Evolutionary conservation across 257 asterid genomes (phyloP).

Genomic region (Nicotiana attenuata): DNA sequence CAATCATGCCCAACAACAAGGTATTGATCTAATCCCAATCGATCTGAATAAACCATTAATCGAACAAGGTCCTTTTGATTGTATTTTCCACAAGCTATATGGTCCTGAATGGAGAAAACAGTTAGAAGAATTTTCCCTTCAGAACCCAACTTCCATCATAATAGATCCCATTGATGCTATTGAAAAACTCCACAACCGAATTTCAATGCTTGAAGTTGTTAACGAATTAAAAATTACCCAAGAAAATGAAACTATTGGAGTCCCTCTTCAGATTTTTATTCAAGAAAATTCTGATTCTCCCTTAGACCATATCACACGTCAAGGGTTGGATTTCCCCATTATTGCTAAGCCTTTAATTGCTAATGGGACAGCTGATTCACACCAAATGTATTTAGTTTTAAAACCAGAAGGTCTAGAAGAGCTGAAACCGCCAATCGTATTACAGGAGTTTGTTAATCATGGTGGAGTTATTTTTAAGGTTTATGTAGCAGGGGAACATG

Average conservation of each 20-base stretch:
- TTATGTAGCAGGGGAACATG: conserved; percentile 65
- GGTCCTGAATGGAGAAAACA: conserved; percentile 51
- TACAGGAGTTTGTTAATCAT: conserved; percentile 88
- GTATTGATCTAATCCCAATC: conserved; percentile 53
- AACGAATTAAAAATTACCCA: conserved; percentile 16
- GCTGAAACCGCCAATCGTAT: conserved; percentile 49
- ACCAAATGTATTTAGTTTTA: conserved; percentile 62
- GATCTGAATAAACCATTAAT: conserved; percentile 39
- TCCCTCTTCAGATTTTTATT: conserved; percentile 30
- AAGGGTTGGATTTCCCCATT: conserved; percentile 43
- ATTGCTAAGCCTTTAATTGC: conserved; percentile 69
- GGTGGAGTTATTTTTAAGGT: conserved; percentile 88
- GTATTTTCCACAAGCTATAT: conserved; percentile 61
- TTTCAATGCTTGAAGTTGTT: conserved; percentile 72
- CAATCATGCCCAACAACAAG: conserved; percentile 38
- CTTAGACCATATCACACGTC: background rate
- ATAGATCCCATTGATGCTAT: conserved; percentile 54
- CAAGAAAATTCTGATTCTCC: conserved; percentile 27
- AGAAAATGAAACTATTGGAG: conserved; percentile 22
- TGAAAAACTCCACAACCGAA: conserved; percentile 60
- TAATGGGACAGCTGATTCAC: conserved; percentile 61
- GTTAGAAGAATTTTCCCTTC: conserved; percentile 28
- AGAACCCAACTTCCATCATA: conserved; percentile 37
- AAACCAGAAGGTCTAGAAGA: conserved; percentile 47
- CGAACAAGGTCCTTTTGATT: conserved; percentile 61